Evolutionary conservation across 2,329 filamentous ascomycete genomes (phyloP), one percentile per base, ranked within the genome.

Genomic region (Epichloe brachyelytri): DNA sequence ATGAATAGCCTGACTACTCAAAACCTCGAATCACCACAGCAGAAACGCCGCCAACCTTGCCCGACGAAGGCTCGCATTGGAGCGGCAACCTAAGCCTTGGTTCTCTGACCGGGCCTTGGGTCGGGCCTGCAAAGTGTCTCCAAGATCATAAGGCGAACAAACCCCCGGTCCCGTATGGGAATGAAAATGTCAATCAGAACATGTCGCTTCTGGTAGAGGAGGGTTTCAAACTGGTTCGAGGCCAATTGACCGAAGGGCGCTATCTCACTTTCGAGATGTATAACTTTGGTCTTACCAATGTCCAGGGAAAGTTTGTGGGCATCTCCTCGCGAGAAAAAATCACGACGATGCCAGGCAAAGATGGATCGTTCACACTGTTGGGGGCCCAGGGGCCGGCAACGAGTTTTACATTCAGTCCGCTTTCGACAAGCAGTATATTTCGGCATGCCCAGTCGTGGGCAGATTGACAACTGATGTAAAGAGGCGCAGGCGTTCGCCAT

Each of bases 181-280:
- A 30, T 3, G 20, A 30, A 10, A 57, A 57, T 30, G 82, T 82
- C 57, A 94, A 94, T 62, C 76, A 94, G 71, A 86, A 94, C 66
- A 84, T 95, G 59, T 93, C 93, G 73, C 87, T 94, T 66, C 79
- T 65, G 4, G 64, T 67, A 45, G 76, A 79, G 56, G 64, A 75
- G 43, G 76, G 76, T 3, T 77, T 70, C 65, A 79, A 79, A 61
- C 59, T 65, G 40, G 67, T 74, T n/a, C 64, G 75, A 5, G 76
- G 76, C 4, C 63, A 68, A 19, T 61, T 78, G 20, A 78, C 73
- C 11, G 76, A 79, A 57, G 76, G 75, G 19, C 71, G 75, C 30
- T 77, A 72, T 56, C 63, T 79, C 15, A 71, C 71, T 2, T 75
- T 78, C 51, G 74, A 76, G 59, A 53, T 34, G 50, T 60, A 62